A percentile compares a stretch with the other conserved stretches of the same genome.
Evolutionary conservation across 140 eudicot genomes (phyloP).

Genomic region (Cichorium intybus): DNA sequence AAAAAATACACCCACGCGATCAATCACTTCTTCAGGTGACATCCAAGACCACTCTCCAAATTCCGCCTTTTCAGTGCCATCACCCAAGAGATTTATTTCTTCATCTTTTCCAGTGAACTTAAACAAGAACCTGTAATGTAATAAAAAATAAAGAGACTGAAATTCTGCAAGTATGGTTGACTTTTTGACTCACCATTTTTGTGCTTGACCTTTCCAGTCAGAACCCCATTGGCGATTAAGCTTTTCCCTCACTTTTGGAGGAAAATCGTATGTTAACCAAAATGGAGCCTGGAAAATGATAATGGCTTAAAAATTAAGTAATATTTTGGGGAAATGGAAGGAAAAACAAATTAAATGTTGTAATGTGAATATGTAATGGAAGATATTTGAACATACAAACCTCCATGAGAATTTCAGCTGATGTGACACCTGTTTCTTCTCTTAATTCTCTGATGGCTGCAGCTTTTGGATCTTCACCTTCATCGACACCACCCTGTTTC

Average conservation of each 20-base stretch:
- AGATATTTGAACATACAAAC: constrained; percentile 32
- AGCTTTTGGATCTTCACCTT: constrained; percentile 81
- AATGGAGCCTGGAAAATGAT: constrained; percentile 58
- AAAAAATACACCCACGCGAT: constrained; percentile 46
- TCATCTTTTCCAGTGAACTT: constrained; percentile 80
- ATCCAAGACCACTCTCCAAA: constrained; percentile 97
- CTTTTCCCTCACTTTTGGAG: constrained; percentile 78
- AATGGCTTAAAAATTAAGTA: not conserved
- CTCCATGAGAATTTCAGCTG: constrained; percentile 88
- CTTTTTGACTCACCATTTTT: constrained; percentile 68
- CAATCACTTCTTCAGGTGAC: constrained; percentile 76
- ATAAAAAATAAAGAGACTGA: constrained; percentile 11
- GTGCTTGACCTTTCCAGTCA: constrained; percentile 99
- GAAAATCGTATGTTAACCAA: constrained; percentile 96
- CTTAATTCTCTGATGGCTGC: constrained; percentile 88
- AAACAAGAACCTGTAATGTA: constrained; percentile 63
- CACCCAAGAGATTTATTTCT: constrained; percentile 86
- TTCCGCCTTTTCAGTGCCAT: constrained; percentile 93
- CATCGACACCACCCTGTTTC: constrained; percentile 92
- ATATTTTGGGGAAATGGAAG: not conserved
- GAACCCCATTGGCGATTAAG: constrained; percentile 83
- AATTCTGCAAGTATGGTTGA: not conserved
- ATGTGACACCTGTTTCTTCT: constrained; percentile 99
- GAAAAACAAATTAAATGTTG: not conserved
- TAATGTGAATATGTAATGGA: constrained; percentile 10